These are phyloP conservation scores for Raffaelea albimanens DNA, from an alignment of 2,329 filamentous ascomycete species.

Conservation along the genomic window DNA sequence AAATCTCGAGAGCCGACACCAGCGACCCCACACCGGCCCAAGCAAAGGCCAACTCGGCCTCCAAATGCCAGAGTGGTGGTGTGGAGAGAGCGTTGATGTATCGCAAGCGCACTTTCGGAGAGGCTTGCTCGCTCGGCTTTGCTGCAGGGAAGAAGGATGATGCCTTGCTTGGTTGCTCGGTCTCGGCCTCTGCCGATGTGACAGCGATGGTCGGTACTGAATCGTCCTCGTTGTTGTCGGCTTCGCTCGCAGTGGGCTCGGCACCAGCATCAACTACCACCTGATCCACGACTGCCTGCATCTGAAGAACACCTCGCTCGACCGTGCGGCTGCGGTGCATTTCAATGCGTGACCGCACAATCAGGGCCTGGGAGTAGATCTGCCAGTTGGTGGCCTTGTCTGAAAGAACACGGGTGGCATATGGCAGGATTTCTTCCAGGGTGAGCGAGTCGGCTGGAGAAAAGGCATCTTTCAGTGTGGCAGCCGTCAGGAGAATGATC, in stretches of 20 bases:
- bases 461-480: slow-evolving; percentile 79
- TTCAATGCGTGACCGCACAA: slow-evolving; percentile 86
- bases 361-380: slow-evolving; percentile 85
- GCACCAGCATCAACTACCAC: slow-evolving; percentile 62
- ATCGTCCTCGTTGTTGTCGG: slow-evolving; percentile 12
- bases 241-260: background rate
- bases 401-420: slow-evolving; percentile 76
- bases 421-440: slow-evolving; percentile 87
- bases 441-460: slow-evolving; percentile 78
- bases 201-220: slow-evolving; percentile 37
- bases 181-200: slow-evolving; percentile 22
- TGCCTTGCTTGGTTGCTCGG: slow-evolving; percentile 31
- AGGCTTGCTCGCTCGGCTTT: slow-evolving; percentile 67
- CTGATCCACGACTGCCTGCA: slow-evolving; percentile 93
- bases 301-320: slow-evolving; percentile 80
- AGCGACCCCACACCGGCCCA: slow-evolving; percentile 87
- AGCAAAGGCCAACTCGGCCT: slow-evolving; percentile 84
- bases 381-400: slow-evolving; percentile 96
- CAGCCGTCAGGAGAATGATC: slow-evolving; percentile 79
- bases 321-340: slow-evolving; percentile 77
- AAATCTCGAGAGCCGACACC: slow-evolving; percentile 86
- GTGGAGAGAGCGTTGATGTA: slow-evolving; percentile 80
- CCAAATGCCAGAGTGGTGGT: slow-evolving; percentile 85
- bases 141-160: slow-evolving; percentile 75
- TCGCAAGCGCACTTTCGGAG: slow-evolving; percentile 63